Percentiles rank a stretch among this genome's conserved stretches.
Conservation (phyloP, 2,329 filamentous ascomycete species). For the Paraconiothyrium brasiliense region DNA sequence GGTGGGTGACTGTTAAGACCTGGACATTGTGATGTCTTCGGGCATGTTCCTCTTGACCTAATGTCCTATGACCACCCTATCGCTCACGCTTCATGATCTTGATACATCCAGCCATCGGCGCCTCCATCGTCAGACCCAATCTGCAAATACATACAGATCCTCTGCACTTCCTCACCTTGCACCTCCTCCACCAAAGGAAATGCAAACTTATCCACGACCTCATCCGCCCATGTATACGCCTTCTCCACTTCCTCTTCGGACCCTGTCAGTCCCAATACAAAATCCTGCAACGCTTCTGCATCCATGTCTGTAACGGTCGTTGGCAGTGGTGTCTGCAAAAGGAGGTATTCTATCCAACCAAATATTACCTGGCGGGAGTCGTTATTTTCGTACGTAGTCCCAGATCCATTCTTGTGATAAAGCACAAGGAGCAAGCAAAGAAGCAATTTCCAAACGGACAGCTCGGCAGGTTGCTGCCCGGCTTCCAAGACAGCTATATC, state of each 20-base stretch:
- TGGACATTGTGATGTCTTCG: no score
- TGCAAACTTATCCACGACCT: slow-evolving; percentile 28
- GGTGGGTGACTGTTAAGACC: no score
- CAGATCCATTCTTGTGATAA: slow-evolving; percentile 12
- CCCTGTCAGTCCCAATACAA: slow-evolving; percentile 22
- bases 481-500: slow-evolving; percentile 19
- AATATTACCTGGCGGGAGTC: slow-evolving; percentile 6
- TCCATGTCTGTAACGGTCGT: slow-evolving; percentile 23
- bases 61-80: no score
- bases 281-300: slow-evolving; percentile 9
- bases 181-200: slow-evolving; percentile 19
- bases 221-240: slow-evolving; percentile 37
- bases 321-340: slow-evolving; percentile 7
- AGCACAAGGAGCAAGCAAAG: slow-evolving; percentile 29
- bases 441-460: slow-evolving; percentile 34
- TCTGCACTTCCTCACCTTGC: slow-evolving; percentile 16
- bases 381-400: slow-evolving; percentile 17
- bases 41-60: no score
- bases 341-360: slow-evolving; percentile 22
- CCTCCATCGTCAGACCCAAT: background rate
- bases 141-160: slow-evolving; percentile 20
- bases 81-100: background rate
- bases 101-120: background rate
- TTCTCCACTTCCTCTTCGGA: slow-evolving; percentile 29
- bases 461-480: slow-evolving; percentile 15